Base-by-base conservation (phyloP, 148 eudicot species). In the Pouteria glomerata region DNA sequence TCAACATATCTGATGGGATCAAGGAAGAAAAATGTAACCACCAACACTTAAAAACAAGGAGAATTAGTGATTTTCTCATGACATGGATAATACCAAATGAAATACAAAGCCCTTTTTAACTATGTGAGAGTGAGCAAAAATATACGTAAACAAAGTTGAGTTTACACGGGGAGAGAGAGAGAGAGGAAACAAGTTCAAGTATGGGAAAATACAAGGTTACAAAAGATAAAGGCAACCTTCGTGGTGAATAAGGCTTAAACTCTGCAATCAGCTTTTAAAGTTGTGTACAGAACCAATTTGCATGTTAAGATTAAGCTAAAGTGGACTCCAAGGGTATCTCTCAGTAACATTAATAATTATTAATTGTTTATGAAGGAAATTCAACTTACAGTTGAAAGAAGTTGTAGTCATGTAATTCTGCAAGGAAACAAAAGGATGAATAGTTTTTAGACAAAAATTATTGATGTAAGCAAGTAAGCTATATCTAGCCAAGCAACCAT, bases 361-460 rank as follows among this genome's bases (percentile, higher is more conserved):
- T n/a, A 63, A 39, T 31, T 42, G 42, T 39, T 6, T 42, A 12
- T 8, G 26, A 44, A 24, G 19, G 35, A 47, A 27, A 12, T 58
- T 58, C 37, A 58, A 23, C 51, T 70, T 39, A 56, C 52, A 34
- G 15, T 57, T n/a, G 35, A 70, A 70, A 15, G 33, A 56, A 55
- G 35, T 41, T 39, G 27, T 37, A 68, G 71, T 31, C 60, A 35
- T 68, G 18, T n/a, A 35, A 51, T 7, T 66, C 70, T 45, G 57
- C 12, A 47, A 66, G 5, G 48, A 29, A 45, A 66, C 21, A 23
- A 48, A 10, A 34, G 31, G 33, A 26, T 12, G n/a, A 35, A 63
- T 6, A 8, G 1, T n/a, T n/a, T 35, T 8, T 8, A 35, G 13
- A 26, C 13, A 12, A 42, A 42, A 57, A n/a, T 1, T 15, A 26